Conservation (phyloP, 106 monocot genomes). For the Apostasia ramifera region DNA sequence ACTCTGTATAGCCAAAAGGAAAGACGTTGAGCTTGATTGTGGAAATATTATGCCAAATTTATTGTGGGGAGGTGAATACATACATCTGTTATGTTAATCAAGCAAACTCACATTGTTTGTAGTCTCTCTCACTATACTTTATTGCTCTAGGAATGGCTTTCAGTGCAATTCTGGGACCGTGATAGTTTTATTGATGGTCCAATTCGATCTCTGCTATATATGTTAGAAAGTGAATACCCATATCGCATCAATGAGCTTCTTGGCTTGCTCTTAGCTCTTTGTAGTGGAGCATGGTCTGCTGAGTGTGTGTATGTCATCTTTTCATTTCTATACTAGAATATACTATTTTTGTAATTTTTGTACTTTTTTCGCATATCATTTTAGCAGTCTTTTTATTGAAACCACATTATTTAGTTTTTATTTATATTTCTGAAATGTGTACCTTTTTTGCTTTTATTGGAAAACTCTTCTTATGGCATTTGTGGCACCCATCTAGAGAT, state of each 20-base stretch:
- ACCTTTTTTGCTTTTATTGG: no score
- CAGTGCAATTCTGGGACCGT: constrained; percentile 90
- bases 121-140: not conserved
- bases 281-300: constrained; percentile 80
- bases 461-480: no score
- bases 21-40: constrained; percentile 39
- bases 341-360: not conserved
- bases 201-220: constrained; percentile 75
- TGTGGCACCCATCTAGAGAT: no score
- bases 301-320: constrained; percentile 83
- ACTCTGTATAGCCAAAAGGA: constrained; percentile 36
- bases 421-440: no score
- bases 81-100: not conserved
- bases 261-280: constrained; percentile 75
- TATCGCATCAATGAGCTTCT: constrained; percentile 46
- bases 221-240: constrained; percentile 84
- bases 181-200: constrained; percentile 90
- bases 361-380: not conserved
- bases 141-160: constrained; percentile 76
- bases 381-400: no score
- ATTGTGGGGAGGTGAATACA: constrained; percentile 54
- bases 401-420: no score
- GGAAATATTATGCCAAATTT: constrained; percentile 65
- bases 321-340: not conserved
- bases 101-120: not conserved